Evolutionary conservation across 164 flowering plant genomes (phyloP).

Genomic region (Cinnamomum micranthum): DNA sequence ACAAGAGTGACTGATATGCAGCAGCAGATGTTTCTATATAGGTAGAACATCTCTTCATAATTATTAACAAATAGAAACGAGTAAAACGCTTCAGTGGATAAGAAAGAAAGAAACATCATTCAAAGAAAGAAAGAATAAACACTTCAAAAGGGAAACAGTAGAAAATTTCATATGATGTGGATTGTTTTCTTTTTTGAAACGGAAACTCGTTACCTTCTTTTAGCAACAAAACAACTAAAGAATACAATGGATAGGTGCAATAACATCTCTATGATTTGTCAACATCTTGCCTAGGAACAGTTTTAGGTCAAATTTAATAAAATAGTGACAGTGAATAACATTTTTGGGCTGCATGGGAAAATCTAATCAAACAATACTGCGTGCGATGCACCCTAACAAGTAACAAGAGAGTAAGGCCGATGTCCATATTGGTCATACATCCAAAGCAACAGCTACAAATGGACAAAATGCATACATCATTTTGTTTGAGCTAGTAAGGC

Average conservation of each 20-base stretch:
- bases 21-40: background rate
- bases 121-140: too few species aligned
- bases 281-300: background rate
- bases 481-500: background rate
- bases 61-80: background rate
- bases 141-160: too few species aligned
- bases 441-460: too few species aligned
- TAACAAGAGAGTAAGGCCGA: background rate
- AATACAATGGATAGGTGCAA: too few species aligned
- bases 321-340: background rate
- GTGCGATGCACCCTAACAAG: background rate
- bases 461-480: too few species aligned
- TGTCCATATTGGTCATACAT: background rate
- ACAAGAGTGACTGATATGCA: background rate
- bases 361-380: background rate
- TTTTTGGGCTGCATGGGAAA: background rate
- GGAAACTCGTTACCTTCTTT: too few species aligned
- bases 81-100: background rate
- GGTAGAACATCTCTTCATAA: too few species aligned
- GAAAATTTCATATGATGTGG: too few species aligned
- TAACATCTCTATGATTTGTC: background rate
- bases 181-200: too few species aligned
- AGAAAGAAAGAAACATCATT: too few species aligned
- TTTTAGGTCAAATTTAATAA: background rate
- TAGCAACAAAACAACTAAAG: too few species aligned